phyloP scores from a whole-genome alignment of 805 yeast species.

The Starmerella asiatica region DNA sequence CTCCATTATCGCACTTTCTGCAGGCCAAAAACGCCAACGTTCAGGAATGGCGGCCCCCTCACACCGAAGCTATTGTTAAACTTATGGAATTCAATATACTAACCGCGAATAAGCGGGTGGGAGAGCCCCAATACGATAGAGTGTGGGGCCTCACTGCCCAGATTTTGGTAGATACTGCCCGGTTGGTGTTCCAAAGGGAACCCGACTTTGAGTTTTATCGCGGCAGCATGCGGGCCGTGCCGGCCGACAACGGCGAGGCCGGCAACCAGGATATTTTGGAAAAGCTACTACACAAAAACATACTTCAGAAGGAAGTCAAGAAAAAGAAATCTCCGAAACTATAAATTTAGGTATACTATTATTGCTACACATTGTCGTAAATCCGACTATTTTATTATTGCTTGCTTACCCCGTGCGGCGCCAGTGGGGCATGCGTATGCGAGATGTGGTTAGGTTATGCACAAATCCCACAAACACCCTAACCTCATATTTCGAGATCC shows the following conservation, averaged over 20 bases:
- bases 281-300: background rate
- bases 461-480: no score
- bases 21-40: constrained; percentile 7
- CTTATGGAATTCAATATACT: constrained; percentile 26
- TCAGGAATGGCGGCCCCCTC: constrained; percentile 15
- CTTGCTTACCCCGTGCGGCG: no score
- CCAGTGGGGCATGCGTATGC: no score
- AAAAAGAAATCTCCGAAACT: no score
- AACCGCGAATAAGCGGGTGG: constrained; percentile 21
- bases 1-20: constrained; percentile 21
- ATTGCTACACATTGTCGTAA: no score
- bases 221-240: background rate
- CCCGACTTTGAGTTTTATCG: constrained; percentile 23
- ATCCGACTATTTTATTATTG: no score
- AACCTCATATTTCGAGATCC: no score
- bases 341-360: no score
- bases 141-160: constrained; percentile 35
- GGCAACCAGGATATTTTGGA: constrained; percentile 8
- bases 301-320: constrained; percentile 1
- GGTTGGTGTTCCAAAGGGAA: constrained; percentile 24
- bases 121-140: constrained; percentile 23
- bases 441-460: no score
- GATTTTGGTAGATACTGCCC: constrained; percentile 30
- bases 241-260: background rate
- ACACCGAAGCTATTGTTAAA: constrained; percentile 17